phyloP scores from a whole-genome alignment of 148 eudicot species.

The Chenopodium suecicum region DNA sequence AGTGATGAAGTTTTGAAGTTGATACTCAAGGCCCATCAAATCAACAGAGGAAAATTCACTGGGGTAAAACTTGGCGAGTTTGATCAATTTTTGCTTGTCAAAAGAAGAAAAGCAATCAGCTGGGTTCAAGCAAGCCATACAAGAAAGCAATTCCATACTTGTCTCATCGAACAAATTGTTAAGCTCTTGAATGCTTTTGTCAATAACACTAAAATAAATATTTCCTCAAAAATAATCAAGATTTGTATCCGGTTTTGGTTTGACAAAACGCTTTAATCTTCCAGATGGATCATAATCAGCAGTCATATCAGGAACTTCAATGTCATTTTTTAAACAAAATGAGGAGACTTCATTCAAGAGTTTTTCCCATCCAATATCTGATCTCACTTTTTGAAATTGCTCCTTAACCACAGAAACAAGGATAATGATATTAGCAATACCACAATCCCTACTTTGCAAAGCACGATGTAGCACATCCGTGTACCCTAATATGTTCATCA shows the following conservation, averaged over 20 bases:
- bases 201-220: background rate
- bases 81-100: slow-evolving; percentile 16
- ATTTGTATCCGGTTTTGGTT: background rate
- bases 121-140: slow-evolving; percentile 12
- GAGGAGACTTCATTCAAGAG: background rate
- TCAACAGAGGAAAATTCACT: slow-evolving; percentile 11
- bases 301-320: slow-evolving; percentile 6
- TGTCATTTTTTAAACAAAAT: background rate
- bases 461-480: slow-evolving; percentile 2
- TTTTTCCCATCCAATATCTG: background rate
- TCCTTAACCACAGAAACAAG: too few relatives aligned
- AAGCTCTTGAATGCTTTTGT: background rate
- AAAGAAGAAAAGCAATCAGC: background rate
- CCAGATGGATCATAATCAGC: background rate
- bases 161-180: background rate
- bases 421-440: background rate
- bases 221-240: background rate
- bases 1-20: background rate
- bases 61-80: slow-evolving; percentile 12
- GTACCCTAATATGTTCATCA: background rate
- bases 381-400: slow-evolving; percentile 4
- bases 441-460: background rate
- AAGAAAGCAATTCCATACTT: slow-evolving; percentile 1
- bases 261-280: background rate
- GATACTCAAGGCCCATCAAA: background rate